These are phyloP conservation scores for Trichoderma harzianum DNA, from an alignment of 2,329 filamentous ascomycete genomes.

Conservation along the genomic window DNA sequence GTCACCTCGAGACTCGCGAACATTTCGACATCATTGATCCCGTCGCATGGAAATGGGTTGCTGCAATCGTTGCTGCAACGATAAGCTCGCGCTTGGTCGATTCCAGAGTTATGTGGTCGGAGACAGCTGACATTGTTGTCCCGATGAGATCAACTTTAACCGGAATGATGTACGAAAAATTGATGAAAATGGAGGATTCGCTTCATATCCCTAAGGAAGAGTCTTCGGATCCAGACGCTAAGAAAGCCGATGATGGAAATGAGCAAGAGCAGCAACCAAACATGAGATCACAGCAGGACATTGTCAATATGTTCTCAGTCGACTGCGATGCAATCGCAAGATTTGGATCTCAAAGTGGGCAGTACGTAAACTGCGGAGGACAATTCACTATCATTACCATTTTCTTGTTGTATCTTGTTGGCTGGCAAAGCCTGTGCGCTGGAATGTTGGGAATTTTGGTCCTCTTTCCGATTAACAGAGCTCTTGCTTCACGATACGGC, in stretches of 20 bases:
- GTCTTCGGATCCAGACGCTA: background rate
- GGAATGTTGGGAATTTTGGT: constrained; percentile 2
- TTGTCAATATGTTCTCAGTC: constrained; percentile 13
- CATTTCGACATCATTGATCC: background rate
- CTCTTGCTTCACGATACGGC: constrained; percentile 5
- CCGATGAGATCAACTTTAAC: constrained; percentile 8
- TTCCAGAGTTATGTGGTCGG: constrained; percentile 12
- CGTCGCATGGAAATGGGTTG: constrained; percentile 3
- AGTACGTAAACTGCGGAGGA: constrained; percentile 7
- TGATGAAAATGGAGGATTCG: constrained; percentile 12
- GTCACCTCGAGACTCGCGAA: constrained; percentile 1
- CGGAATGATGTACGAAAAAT: constrained; percentile 7
- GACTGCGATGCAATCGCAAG: constrained; percentile 12
- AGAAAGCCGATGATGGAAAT: background rate
- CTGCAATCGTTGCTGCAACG: constrained; percentile 4
- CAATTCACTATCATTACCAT: background rate
- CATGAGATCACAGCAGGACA: constrained; percentile 2
- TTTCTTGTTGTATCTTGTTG: constrained; percentile 2
- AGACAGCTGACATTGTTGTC: constrained; percentile 6
- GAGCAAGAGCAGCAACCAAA: background rate
- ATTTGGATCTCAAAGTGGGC: constrained; percentile 3
- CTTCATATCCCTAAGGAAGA: constrained; percentile 8
- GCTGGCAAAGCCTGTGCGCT: constrained; percentile 11
- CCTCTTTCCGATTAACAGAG: background rate
- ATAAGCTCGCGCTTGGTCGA: constrained; percentile 10